Percentiles rank a stretch among this genome's conserved stretches.
phyloP scores from a whole-genome alignment of 2,329 filamentous ascomycete genomes.

The Monilinia vaccinii-corymbosi region DNA sequence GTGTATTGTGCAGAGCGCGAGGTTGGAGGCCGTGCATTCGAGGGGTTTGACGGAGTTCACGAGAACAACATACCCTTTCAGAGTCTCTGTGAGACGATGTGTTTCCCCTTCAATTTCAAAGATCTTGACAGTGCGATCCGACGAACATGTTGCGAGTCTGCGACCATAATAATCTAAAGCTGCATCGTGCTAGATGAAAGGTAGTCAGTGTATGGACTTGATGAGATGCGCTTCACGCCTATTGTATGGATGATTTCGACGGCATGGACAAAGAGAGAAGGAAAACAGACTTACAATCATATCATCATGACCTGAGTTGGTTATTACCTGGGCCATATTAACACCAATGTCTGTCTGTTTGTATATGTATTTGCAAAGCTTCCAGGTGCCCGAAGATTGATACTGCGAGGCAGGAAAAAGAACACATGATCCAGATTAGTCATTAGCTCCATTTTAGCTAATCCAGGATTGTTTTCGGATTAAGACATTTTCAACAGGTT shows the following conservation, averaged over 20 bases:
- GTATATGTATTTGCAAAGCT: neutral
- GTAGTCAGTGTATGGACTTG: neutral
- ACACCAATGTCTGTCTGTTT: slow-evolving; percentile 10
- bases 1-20: neutral
- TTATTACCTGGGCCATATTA: slow-evolving; percentile 64
- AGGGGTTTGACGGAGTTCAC: neutral
- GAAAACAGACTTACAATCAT: slow-evolving; percentile 70
- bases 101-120: slow-evolving; percentile 94
- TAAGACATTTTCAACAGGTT: too few relatives aligned
- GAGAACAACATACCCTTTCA: slow-evolving; percentile 65
- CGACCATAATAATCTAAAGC: slow-evolving; percentile 98
- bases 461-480: too few relatives aligned
- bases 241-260: neutral
- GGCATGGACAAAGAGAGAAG: neutral
- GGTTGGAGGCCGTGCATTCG: neutral
- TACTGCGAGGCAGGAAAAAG: too few relatives aligned
- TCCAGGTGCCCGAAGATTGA: neutral
- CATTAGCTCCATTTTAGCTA: too few relatives aligned
- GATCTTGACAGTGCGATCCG: slow-evolving; percentile 98
- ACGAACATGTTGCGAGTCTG: slow-evolving; percentile 91
- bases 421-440: too few relatives aligned
- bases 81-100: slow-evolving; percentile 81
- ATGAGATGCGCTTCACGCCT: neutral
- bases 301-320: slow-evolving; percentile 88
- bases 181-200: slow-evolving; percentile 76